Evolutionary conservation across 169 alveolate genomes (phyloP), one percentile per base, ranked within the genome.

Genomic region (Eimeria falciformis): DNA sequence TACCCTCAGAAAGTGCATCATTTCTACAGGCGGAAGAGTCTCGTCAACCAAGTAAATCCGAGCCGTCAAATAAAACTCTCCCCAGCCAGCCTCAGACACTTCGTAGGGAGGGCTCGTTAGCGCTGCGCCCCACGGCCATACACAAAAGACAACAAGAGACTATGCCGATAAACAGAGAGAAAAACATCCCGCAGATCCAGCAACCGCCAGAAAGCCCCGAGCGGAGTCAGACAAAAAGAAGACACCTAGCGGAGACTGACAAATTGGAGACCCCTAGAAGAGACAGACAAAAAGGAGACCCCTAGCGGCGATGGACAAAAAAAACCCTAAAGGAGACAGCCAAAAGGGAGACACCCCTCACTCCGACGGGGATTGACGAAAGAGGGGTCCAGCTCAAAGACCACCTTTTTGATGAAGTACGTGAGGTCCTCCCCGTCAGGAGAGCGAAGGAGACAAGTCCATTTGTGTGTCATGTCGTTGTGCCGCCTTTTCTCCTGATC

Each of bases 51-150:
- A 95, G 94, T 85, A 94, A 5, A 97, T 93, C 77, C 93, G 95
- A 21, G 97, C 97, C 73, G 94, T 86, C 33, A 97, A 97, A 11
- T 96, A 97, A 82, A 97, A 97, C 91, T 97, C 99, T 12, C 99
- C 99, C 99, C 99, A 97, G 9, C 99, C 99, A 56, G 95, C 95
- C 93, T 97, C 97, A 40, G 96, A 93, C 43, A 97, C 95, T 92
- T 96, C 97, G 94, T 95, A 97, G 17, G 99, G 99, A 55, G 96
- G 96, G 68, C 93, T 93, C 50, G 95, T 97, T 17, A 97, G 82
- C 25, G 95, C 94, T 91, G 66, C 5, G 40, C 62, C n/a, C 62
- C 7, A 14, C n/a, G 62, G 62, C 62, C n/a, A n/a, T n/a, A n/a
- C n/a, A n/a, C n/a, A n/a, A n/a, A n/a, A n/a, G n/a, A n/a, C n/a